A percentile compares a stretch with the other conserved stretches of the same genome.
Evolutionary conservation across 805 yeast genomes (phyloP).

Genomic region (Nakazawaea wickerhamii): DNA sequence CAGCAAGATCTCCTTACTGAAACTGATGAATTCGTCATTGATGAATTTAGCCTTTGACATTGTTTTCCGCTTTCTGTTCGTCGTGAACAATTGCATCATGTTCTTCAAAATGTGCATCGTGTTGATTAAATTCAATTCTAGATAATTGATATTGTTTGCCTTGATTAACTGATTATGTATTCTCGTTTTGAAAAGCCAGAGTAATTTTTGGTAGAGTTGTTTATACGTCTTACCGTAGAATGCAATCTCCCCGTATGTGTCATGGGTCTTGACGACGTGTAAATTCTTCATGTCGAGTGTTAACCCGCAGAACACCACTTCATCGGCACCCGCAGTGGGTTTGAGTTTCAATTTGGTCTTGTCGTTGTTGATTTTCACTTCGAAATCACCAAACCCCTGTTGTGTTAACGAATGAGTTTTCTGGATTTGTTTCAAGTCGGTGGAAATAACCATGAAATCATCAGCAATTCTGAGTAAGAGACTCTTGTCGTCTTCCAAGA

Average conservation of each 20-base stretch:
- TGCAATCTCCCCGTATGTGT: slow-evolving; percentile 15
- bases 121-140: slow-evolving; percentile 9
- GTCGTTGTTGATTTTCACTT: slow-evolving; percentile 32
- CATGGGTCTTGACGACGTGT: slow-evolving; percentile 30
- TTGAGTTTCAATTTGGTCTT: slow-evolving; percentile 28
- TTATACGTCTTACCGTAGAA: slow-evolving; percentile 15
- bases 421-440: slow-evolving; percentile 27
- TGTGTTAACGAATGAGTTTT: slow-evolving; percentile 24
- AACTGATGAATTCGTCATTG: not conserved
- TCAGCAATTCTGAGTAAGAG: slow-evolving; percentile 68
- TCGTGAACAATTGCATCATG: not conserved
- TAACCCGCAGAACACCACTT: slow-evolving; percentile 38
- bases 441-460: slow-evolving; percentile 73
- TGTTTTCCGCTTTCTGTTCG: not conserved
- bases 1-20: slow-evolving; percentile 16
- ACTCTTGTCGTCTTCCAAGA: slow-evolving; percentile 21
- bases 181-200: slow-evolving; percentile 26
- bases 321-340: not conserved
- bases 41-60: slow-evolving; percentile 15
- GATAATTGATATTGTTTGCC: not conserved
- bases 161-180: slow-evolving; percentile 21
- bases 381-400: slow-evolving; percentile 37
- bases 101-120: slow-evolving; percentile 8
- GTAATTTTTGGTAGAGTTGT: slow-evolving; percentile 21
- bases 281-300: slow-evolving; percentile 28